Conservation (phyloP, 345 rosid species). For the Lenwebbia sp. region DNA sequence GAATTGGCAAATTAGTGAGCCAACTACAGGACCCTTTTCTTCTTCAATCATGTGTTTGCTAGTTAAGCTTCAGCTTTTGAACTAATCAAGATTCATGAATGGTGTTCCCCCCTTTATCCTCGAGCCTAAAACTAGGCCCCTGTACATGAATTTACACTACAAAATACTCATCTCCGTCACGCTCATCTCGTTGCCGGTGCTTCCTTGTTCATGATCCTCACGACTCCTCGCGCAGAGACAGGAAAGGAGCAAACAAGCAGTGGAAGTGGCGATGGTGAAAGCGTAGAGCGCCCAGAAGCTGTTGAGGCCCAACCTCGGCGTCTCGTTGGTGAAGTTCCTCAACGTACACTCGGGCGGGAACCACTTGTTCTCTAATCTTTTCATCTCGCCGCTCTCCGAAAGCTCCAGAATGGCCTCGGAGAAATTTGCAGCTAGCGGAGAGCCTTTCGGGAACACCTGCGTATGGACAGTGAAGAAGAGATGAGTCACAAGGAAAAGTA, state of each 20-base stretch:
- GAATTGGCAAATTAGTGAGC: too few species aligned
- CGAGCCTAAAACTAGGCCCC: neutral
- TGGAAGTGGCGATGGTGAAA: slow-evolving; percentile 22
- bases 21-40: neutral
- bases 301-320: slow-evolving; percentile 16
- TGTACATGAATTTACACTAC: neutral
- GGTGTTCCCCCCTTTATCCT: neutral
- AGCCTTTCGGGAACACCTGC: slow-evolving; percentile 43
- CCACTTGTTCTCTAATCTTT: slow-evolving; percentile 17
- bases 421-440: slow-evolving; percentile 28
- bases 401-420: slow-evolving; percentile 32
- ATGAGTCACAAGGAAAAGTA: neutral
- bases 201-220: neutral
- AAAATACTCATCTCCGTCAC: neutral
- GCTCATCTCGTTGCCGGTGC: neutral
- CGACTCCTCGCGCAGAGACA: neutral
- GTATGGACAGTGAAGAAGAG: neutral
- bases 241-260: slow-evolving; percentile 19
- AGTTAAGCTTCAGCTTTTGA: neutral
- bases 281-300: slow-evolving; percentile 41
- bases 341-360: slow-evolving; percentile 12
- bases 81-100: neutral
- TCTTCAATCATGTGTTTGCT: neutral
- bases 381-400: slow-evolving; percentile 25
- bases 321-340: neutral